Evolutionary conservation across 306 rosid species (phyloP).

Genomic region (Heteromeles arbutifolia): DNA sequence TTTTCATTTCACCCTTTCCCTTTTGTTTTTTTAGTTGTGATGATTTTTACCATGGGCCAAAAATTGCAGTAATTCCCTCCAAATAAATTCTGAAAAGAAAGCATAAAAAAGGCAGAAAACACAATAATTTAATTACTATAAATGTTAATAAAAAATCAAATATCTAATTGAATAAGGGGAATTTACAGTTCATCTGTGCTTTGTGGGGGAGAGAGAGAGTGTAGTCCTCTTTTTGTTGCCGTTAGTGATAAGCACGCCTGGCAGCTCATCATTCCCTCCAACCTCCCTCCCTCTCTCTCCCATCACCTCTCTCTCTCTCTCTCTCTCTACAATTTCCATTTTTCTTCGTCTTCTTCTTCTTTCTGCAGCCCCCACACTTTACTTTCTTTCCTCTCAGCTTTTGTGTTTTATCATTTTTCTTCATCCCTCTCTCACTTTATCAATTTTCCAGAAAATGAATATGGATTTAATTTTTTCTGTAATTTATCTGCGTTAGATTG

Average conservation of each 20-base stretch:
- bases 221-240: slow-evolving; percentile 40
- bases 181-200: slow-evolving; percentile 61
- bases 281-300: slow-evolving; percentile 24
- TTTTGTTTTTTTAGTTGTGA: not conserved
- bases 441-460: slow-evolving; percentile 5
- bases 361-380: slow-evolving; percentile 26
- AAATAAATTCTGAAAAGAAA: not conserved
- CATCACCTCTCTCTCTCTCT: slow-evolving; percentile 8
- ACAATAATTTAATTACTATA: not conserved
- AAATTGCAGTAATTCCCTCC: not conserved
- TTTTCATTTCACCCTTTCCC: not conserved
- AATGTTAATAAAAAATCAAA: not conserved
- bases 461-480: slow-evolving; percentile 7
- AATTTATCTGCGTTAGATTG: slow-evolving; percentile 28
- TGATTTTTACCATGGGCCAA: not conserved
- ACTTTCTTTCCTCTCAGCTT: slow-evolving; percentile 25
- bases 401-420: not conserved
- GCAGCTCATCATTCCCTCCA: slow-evolving; percentile 91
- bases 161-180: not conserved
- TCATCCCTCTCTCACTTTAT: slow-evolving; percentile 14
- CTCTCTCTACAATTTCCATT: slow-evolving; percentile 18
- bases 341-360: slow-evolving; percentile 22
- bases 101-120: not conserved
- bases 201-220: slow-evolving; percentile 16
- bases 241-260: slow-evolving; percentile 99